Base-by-base conservation (phyloP, 2,329 filamentous ascomycete species). In the Aspergillus thermomutatus region DNA sequence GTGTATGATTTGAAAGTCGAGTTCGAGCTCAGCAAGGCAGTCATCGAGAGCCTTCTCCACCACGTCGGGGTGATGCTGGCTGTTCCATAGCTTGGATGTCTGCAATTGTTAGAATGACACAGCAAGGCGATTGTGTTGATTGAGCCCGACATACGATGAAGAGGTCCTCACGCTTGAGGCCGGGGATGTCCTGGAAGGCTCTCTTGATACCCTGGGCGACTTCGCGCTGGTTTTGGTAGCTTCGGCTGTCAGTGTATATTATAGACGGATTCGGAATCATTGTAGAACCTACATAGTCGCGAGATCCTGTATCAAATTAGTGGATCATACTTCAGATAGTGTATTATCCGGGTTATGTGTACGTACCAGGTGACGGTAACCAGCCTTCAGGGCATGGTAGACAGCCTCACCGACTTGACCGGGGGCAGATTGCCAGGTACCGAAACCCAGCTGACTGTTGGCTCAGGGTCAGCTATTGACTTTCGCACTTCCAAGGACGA, bases 61-160 rank as follows among this genome's bases (percentile, higher is more conserved):
- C 55, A 80, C 76, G 52, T 81, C 75, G 9, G 79, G 76, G 58
- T 74, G 69, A 67, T 83, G 82, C 64, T 75, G 71, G 64, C 64
- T 71, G 72, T 85, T 85, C 83, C 83, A 87, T 11, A 86, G 74
- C 74, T 87, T 87, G 60, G 79, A 80, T n/a, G 83, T 86, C 72
- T 75, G 51, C 1, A 51, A 21, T 11, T 17, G 17, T 19, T 14
- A 21, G 9, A 19, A 19, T 4, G 45, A 47, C 4, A 47, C 4
- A 31, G 45, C 2, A 3, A 17, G 11, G 28, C n/a, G 4, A n/a
- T 53, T 19, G 8, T 26, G 37, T n/a, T 17, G 27, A 9, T 4
- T 43, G 6, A 25, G 37, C 21, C 1, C 3, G 4, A 60, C 70
- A 57, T 65, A 75, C 72, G 57, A 75, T 75, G 64, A 75, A 75